phyloP scores from a whole-genome alignment of 2,329 filamentous ascomycete species.

The Pseudogymnoascus sp. region DNA sequence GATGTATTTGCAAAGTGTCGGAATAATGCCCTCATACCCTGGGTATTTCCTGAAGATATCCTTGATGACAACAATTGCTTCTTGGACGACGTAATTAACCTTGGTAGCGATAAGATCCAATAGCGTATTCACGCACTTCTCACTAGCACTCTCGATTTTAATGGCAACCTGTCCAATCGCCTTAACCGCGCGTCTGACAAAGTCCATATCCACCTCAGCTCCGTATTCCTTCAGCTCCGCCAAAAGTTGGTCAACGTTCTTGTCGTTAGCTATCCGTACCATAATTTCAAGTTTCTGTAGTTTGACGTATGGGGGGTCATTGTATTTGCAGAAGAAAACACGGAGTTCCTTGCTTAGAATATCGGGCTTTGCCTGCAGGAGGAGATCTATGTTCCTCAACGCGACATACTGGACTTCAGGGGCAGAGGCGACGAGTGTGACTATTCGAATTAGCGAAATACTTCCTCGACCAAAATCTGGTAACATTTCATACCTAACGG shows the following conservation, averaged over 20 bases:
- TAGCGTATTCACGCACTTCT: slow-evolving; percentile 90
- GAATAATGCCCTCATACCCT: slow-evolving; percentile 95
- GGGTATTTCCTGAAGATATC: slow-evolving; percentile 97
- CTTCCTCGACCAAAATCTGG: slow-evolving; percentile 8
- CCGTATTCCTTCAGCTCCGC: slow-evolving; percentile 96
- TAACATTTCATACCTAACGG: slow-evolving; percentile 61
- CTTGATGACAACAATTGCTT: slow-evolving; percentile 97
- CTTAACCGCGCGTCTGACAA: slow-evolving; percentile 85
- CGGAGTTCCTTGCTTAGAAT: slow-evolving; percentile 95
- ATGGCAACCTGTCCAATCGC: slow-evolving; percentile 97
- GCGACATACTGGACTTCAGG: slow-evolving; percentile 98
- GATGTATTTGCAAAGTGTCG: slow-evolving; percentile 90
- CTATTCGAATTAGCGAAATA: slow-evolving; percentile 35
- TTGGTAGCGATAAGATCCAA: slow-evolving; percentile 94
- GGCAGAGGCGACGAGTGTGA: slow-evolving; percentile 88
- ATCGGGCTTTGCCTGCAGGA: slow-evolving; percentile 91
- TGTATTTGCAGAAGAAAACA: slow-evolving; percentile 99
- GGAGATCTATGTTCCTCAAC: slow-evolving; percentile 86
- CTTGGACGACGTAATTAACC: slow-evolving; percentile 98
- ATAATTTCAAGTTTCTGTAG: slow-evolving; percentile 97
- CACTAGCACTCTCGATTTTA: slow-evolving; percentile 91
- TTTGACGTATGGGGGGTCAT: slow-evolving; percentile 95
- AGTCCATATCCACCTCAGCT: slow-evolving; percentile 98
- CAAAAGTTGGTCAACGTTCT: slow-evolving; percentile 88
- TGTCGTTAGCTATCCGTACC: slow-evolving; percentile 96